A percentile compares a stretch with the other conserved stretches of the same genome.
Evolutionary conservation across 2,329 filamentous ascomycete species (phyloP).

Genomic region (Seiridium unicorne): DNA sequence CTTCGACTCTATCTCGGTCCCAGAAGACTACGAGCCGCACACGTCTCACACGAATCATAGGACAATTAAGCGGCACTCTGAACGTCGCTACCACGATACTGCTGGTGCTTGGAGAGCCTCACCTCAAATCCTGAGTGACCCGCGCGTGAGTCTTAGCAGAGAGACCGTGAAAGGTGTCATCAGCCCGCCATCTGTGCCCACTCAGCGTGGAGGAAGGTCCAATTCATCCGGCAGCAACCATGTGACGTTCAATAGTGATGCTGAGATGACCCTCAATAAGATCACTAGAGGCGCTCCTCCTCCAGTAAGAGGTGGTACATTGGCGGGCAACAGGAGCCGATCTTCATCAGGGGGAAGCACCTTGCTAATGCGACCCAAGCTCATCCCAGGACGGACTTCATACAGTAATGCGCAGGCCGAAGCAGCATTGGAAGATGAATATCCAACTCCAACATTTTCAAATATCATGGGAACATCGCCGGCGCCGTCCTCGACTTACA

Average conservation of each 20-base stretch:
- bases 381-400: conserved; percentile 29
- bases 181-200: conserved; percentile 16
- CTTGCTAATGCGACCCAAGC: conserved; percentile 22
- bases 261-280: conserved; percentile 39
- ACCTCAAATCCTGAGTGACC: conserved; percentile 33
- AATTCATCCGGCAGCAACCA: conserved; percentile 24
- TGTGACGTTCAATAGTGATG: conserved; percentile 35
- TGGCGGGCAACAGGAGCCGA: conserved; percentile 22
- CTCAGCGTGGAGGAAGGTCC: conserved; percentile 13
- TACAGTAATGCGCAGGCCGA: conserved; percentile 30
- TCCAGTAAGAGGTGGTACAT: conserved; percentile 23
- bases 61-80: conserved; percentile 36
- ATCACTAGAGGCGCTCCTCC: conserved; percentile 38
- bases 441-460: conserved; percentile 27
- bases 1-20: conserved; percentile 29
- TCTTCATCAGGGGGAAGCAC: conserved; percentile 11
- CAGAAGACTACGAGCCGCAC: conserved; percentile 25
- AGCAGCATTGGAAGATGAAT: conserved; percentile 20
- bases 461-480: conserved; percentile 21
- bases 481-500: conserved; percentile 29
- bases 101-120: conserved; percentile 43
- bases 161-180: conserved; percentile 36
- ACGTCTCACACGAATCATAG: conserved; percentile 33
- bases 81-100: conserved; percentile 40
- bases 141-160: conserved; percentile 38